phyloP scores from a whole-genome alignment of 768 basidiomycete genomes.

The Phallus indusiatus region DNA sequence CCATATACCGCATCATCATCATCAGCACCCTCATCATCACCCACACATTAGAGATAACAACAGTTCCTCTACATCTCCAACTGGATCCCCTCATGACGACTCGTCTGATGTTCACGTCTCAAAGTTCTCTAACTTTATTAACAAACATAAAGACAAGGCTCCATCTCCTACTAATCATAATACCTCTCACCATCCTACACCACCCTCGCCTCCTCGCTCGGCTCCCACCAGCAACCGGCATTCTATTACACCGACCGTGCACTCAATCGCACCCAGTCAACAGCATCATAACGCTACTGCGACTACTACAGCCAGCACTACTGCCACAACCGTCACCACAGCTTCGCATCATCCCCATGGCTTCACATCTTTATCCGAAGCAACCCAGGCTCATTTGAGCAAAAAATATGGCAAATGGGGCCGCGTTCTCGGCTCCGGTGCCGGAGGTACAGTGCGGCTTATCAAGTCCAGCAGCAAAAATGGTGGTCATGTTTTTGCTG shows the following conservation, averaged over 20 bases:
- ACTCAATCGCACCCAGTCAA: conserved; percentile 15
- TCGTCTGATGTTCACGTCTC: conserved; percentile 13
- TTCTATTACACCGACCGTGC: too few relatives aligned
- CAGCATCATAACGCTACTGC: too few relatives aligned
- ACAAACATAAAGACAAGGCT: conserved; percentile 10
- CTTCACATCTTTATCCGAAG: conserved; percentile 62
- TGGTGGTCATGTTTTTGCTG: conserved; percentile 82
- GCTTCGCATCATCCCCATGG: conserved; percentile 24
- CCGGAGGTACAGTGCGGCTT: conserved; percentile 95
- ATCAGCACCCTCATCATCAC: conserved; percentile 24
- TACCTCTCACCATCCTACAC: conserved; percentile 18
- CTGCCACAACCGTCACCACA: conserved; percentile 15
- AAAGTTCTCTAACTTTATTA: conserved; percentile 10
- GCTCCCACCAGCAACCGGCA: conserved; percentile 16
- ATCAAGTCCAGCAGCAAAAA: conserved; percentile 81
- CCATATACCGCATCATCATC: conserved; percentile 59
- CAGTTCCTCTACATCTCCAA: background rate
- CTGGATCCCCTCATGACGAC: conserved; percentile 12
- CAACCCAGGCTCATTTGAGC: conserved; percentile 83
- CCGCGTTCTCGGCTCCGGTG: conserved; percentile 86
- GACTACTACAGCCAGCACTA: conserved; percentile 22
- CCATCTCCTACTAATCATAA: background rate
- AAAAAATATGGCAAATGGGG: conserved; percentile 99
- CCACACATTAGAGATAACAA: conserved; percentile 12
- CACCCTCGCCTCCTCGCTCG: conserved; percentile 16